A percentile compares a stretch with the other conserved stretches of the same genome.
These are phyloP conservation scores for Crithidia brevicula DNA, from an alignment of 208 protist genomes.

Conservation along the genomic window DNA sequence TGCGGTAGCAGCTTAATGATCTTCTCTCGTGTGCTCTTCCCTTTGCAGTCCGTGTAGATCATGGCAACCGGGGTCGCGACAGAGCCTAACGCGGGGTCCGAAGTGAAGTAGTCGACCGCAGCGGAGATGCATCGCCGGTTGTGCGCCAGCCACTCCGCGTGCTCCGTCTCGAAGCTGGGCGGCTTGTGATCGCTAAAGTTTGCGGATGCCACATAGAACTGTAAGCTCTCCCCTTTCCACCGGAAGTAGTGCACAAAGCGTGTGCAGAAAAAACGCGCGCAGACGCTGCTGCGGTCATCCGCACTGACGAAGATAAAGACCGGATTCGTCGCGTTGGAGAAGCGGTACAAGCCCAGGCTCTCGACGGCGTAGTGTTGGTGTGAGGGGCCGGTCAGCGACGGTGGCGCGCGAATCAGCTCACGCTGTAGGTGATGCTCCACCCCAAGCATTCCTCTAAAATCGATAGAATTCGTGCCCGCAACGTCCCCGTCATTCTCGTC, in stretches of 20 bases:
- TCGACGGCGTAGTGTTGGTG: neutral
- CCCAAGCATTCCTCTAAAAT: constrained; percentile 33
- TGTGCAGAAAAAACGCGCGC: constrained; percentile 75
- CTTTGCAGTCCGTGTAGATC: constrained; percentile 60
- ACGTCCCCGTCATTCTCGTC: constrained; percentile 1
- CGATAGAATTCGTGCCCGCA: constrained; percentile 27
- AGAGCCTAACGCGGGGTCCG: constrained; percentile 58
- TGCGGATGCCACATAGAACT: constrained; percentile 48
- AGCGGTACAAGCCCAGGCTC: constrained; percentile 28
- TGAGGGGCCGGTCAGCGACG: constrained; percentile 18
- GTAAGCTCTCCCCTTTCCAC: constrained; percentile 69
- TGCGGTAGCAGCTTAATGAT: constrained; percentile 41
- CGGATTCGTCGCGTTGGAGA: constrained; percentile 43
- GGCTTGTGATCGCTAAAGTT: constrained; percentile 40
- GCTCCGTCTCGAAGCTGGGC: constrained; percentile 37
- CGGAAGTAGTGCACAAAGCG: constrained; percentile 61
- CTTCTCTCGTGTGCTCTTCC: constrained; percentile 32
- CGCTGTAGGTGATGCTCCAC: constrained; percentile 18
- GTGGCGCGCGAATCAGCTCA: constrained; percentile 34
- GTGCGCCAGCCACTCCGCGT: constrained; percentile 37
- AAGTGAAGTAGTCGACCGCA: constrained; percentile 52
- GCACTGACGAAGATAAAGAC: constrained; percentile 71
- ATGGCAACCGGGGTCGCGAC: constrained; percentile 57
- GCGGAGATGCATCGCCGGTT: constrained; percentile 37
- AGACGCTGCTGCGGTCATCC: constrained; percentile 47